Percentiles rank a stretch among this genome's conserved stretches.
phyloP scores from a whole-genome alignment of 2,329 filamentous ascomycete genomes.

The Ilyonectria destructans region DNA sequence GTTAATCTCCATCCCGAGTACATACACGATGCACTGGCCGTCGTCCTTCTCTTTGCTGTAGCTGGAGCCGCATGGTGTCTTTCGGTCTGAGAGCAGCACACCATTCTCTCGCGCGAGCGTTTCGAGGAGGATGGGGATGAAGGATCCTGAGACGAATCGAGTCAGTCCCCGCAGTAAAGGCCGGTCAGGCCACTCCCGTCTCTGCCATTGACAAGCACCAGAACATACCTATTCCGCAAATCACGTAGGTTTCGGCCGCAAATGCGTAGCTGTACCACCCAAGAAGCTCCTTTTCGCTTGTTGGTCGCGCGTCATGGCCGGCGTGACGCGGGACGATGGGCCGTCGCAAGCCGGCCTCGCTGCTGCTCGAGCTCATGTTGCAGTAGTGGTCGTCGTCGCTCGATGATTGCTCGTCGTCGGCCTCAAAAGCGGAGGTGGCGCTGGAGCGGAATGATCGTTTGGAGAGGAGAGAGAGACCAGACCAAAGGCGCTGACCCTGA shows the following conservation, averaged over 20 bases:
- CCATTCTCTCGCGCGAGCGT: slow-evolving; percentile 94
- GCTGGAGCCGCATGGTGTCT: slow-evolving; percentile 80
- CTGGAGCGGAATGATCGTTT: slow-evolving; percentile 73
- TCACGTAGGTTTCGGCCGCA: slow-evolving; percentile 95
- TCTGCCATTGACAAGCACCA: slow-evolving; percentile 9
- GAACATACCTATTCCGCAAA: slow-evolving; percentile 81
- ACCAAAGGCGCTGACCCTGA: slow-evolving; percentile 62
- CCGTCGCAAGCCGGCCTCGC: slow-evolving; percentile 56
- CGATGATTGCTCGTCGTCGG: slow-evolving; percentile 78
- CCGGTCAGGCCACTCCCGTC: background rate
- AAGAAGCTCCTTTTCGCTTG: slow-evolving; percentile 87
- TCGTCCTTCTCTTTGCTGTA: slow-evolving; percentile 68
- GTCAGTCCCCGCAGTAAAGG: slow-evolving; percentile 22
- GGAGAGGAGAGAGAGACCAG: slow-evolving; percentile 66
- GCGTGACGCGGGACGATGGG: slow-evolving; percentile 72
- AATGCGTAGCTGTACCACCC: slow-evolving; percentile 99
- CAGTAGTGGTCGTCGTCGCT: slow-evolving; percentile 49
- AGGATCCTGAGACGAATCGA: slow-evolving; percentile 75
- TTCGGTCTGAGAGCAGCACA: slow-evolving; percentile 84
- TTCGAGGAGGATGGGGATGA: slow-evolving; percentile 96
- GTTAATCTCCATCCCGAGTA: slow-evolving; percentile 90
- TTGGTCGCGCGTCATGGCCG: slow-evolving; percentile 91
- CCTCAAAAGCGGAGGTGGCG: slow-evolving; percentile 75
- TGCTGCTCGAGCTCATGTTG: slow-evolving; percentile 56
- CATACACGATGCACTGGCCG: slow-evolving; percentile 85